These are phyloP conservation scores for Gymnopus androsaceus DNA, from an alignment of 1,284 basidiomycete species.

Conservation along the genomic window DNA sequence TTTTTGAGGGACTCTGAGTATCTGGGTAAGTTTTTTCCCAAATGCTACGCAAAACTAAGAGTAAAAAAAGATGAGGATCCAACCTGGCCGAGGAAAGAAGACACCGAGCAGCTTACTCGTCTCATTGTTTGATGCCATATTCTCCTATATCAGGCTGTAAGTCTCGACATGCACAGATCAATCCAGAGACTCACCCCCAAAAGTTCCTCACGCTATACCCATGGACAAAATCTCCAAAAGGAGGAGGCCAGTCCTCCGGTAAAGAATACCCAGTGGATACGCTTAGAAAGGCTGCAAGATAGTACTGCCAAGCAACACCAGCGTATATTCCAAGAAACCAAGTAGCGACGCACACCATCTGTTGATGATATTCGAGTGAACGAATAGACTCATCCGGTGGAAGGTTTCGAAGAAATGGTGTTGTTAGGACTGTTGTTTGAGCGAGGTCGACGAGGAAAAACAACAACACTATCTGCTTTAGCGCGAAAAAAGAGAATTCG, in stretches of 20 bases:
- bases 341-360: neutral
- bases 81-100: too few species aligned
- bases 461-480: neutral
- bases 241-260: conserved; percentile 28
- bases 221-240: conserved; percentile 24
- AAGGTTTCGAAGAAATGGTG: neutral
- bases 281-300: conserved; percentile 17
- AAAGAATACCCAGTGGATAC: conserved; percentile 23
- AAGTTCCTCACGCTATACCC: conserved; percentile 28
- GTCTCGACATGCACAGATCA: neutral
- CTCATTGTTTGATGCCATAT: too few species aligned
- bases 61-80: too few species aligned
- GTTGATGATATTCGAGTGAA: neutral
- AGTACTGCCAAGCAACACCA: conserved; percentile 17
- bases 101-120: too few species aligned
- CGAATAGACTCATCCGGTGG: neutral
- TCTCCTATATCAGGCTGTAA: too few species aligned
- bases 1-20: too few species aligned
- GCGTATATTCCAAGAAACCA: conserved; percentile 6
- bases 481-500: neutral
- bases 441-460: neutral
- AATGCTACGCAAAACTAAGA: too few species aligned
- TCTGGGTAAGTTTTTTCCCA: too few species aligned
- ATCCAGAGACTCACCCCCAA: conserved; percentile 29
- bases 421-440: neutral